Evolutionary conservation across 2,329 filamentous ascomycete genomes (phyloP), one percentile per base, ranked within the genome.

Genomic region (Penicillium expansum): DNA sequence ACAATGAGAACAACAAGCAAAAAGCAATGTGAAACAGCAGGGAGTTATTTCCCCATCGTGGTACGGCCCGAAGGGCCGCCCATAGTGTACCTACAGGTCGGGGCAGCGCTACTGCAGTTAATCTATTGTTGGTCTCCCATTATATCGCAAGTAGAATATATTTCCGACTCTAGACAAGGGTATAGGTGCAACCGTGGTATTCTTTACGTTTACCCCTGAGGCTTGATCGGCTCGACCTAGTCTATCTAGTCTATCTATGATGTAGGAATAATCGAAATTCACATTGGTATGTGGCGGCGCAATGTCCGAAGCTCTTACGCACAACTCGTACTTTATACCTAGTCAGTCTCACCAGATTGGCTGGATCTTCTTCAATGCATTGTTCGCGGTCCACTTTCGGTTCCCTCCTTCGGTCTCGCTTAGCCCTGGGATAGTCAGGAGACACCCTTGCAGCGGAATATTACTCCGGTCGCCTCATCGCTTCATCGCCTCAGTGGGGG

Each of bases 61-160:
- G 62, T 39, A 58, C 60, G 63, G 63, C 57, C 59, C 62, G 61
- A 30, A n/a, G 42, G 52, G 55, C 59, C 55, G 47, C 32, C 44
- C 42, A 52, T 48, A 38, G 37, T 54, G 48, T 56, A 22, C 42
- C 52, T 45, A 48, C 37, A 30, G 42, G 39, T 38, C 33, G 48
- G 33, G 20, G 49, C 52, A 61, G 49, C 51, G 52, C 60, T 60
- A 55, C 60, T 61, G 52, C 56, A 61, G 18, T 45, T 39, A 30
- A 24, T 27, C 33, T 33, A 39, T 55, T 35, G 16, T 38, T 16
- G 18, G 14, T 13, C 52, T 11, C 27, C n/a, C 35, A 42, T 16
- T 50, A 14, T 45, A 48, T 32, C 37, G 52, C 56, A 43, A 27
- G 27, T 14, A 42, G 43, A 53, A 27, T 52, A 49, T 33, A 33